Evolutionary conservation across 495 filamentous ascomycete species (phyloP), one percentile per base, ranked within the genome.

Genomic region (Collariella sp.): DNA sequence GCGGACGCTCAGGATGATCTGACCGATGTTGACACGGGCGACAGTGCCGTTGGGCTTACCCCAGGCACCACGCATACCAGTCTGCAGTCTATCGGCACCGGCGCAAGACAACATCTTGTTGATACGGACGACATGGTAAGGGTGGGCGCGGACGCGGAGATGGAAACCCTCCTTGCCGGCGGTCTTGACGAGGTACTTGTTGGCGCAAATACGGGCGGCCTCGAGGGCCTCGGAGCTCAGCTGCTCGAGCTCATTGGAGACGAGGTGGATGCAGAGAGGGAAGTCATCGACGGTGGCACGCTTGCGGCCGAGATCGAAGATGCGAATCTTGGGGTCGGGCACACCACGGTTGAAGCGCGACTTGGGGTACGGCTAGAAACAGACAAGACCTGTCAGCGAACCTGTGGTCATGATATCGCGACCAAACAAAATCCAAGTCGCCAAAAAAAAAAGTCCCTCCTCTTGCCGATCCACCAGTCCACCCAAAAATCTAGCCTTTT

Each of bases 31-130:
- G 78, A 97, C 90, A 83, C 93, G 93, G 70, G 93, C 93, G 64
- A 98, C 93, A 61, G 81, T 83, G 69, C 91, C 93, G 79, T 96
- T 90, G 74, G 93, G 91, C 84, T 98, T 98, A 72, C 93, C 93
- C 83, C 88, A 98, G 60, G 93, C 93, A 83, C 93, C 93, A 85
- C 93, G 93, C 93, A 98, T 98, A 77, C 93, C 93, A 59, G 93
- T 97, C 76, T 98, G 93, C 69, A 98, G 83, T 82, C 93, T 85
- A 96, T 98, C 93, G 83, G 93, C 93, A 77, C 93, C 93, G 66
- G 93, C 93, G 74, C 93, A 97, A 60, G 91, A 96, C 86, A 98
- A 88, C 93, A 98, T 97, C 83, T 98, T 98, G 88, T 98, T 98
- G 89, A 98, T 98, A 76, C 93, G 93, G 80, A 96, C 83, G 76